A percentile compares a stretch with the other conserved stretches of the same genome.
phyloP scores from a whole-genome alignment of 2,329 filamentous ascomycete genomes.

The Scedosporium apiospermum region DNA sequence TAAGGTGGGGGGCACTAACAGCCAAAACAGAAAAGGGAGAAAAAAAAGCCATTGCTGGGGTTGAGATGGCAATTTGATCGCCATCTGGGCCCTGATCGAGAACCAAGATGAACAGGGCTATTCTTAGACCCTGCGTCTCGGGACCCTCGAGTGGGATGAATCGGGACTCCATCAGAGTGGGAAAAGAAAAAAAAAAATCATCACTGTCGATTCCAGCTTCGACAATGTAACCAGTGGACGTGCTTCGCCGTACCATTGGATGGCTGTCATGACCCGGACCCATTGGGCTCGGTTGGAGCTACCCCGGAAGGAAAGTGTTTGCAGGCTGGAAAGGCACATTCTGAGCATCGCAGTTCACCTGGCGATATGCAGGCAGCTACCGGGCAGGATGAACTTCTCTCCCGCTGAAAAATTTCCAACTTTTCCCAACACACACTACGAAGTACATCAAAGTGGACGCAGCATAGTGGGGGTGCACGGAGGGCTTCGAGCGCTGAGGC shows the following conservation, averaged over 20 bases:
- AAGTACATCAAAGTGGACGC: background rate
- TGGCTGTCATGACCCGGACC: background rate
- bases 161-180: background rate
- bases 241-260: background rate
- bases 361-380: background rate
- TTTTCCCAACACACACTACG: background rate
- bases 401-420: background rate
- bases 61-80: background rate
- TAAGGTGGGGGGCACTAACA: background rate
- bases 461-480: background rate
- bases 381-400: background rate
- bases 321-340: background rate
- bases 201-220: too few species aligned
- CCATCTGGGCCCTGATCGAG: background rate
- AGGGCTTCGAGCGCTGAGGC: background rate
- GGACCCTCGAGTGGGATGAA: background rate
- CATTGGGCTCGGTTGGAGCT: background rate
- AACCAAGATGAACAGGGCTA: background rate
- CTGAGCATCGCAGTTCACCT: background rate
- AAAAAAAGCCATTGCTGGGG: background rate
- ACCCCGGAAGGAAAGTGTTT: conserved; percentile 2
- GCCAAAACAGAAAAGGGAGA: too few species aligned
- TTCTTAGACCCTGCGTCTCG: background rate
- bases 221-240: too few species aligned
- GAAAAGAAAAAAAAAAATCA: too few species aligned